Conservation (phyloP, 169 alveolate species). For the Pseudocohnilembus persalinus region DNA sequence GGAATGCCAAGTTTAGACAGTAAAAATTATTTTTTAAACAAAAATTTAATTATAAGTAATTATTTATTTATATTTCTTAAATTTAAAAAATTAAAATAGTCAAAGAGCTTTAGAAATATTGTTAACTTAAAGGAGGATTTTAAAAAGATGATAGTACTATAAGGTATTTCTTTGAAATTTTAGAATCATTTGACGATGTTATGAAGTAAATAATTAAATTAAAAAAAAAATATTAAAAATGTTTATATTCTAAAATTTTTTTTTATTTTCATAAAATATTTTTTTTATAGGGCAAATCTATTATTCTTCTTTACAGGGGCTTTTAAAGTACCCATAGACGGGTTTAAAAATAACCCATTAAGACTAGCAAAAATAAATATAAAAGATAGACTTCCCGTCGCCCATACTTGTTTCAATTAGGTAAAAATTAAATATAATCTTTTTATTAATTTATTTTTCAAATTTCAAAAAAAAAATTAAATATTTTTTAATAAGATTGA, state of each 20-base stretch:
- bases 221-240: no score
- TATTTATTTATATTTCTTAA: neutral
- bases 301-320: constrained; percentile 26
- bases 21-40: neutral
- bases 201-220: neutral
- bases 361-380: constrained; percentile 9
- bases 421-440: constrained; percentile 17
- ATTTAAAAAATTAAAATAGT: no score
- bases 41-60: no score
- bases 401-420: constrained; percentile 93
- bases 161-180: neutral
- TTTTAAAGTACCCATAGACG: constrained; percentile 14
- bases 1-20: constrained; percentile 31
- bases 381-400: constrained; percentile 70
- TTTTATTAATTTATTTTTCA: no score
- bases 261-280: no score
- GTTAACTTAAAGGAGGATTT: neutral
- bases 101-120: neutral
- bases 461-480: no score
- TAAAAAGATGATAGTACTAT: neutral
- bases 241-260: no score
- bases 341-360: constrained; percentile 17
- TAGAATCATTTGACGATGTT: neutral
- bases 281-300: constrained; percentile 21
- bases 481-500: neutral